Conservation (phyloP, 495 filamentous ascomycete genomes). For the Tuber aestivum region DNA sequence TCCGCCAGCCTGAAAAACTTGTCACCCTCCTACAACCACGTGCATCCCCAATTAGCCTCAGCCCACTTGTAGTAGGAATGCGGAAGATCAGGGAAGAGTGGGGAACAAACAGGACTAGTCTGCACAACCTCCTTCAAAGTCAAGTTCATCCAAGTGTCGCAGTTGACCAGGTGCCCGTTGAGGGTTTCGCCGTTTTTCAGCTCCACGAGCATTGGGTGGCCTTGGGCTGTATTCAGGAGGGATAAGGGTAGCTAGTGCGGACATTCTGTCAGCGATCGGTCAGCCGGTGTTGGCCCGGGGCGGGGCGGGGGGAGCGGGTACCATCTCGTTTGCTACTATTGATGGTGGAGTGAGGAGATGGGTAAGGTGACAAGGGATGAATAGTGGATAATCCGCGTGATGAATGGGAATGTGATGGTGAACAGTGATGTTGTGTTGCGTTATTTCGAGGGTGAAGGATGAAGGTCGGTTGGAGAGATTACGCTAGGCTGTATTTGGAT, state of each 20-base stretch:
- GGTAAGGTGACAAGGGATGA: not conserved
- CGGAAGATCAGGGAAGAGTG: not conserved
- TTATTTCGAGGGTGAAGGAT: not conserved
- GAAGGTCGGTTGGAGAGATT: not conserved
- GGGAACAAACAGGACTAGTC: constrained; percentile 62
- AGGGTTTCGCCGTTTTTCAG: constrained; percentile 97
- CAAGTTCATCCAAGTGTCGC: constrained; percentile 99
- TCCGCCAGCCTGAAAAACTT: constrained; percentile 86
- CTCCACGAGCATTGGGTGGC: constrained; percentile 98
- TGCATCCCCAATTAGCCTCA: not conserved
- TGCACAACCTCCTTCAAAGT: constrained; percentile 97
- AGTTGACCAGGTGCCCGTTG: constrained; percentile 90
- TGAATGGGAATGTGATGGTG: not conserved
- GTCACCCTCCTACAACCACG: constrained; percentile 63
- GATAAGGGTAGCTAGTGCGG: constrained; percentile 72
- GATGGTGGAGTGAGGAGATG: not conserved
- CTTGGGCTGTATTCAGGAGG: constrained; percentile 88
- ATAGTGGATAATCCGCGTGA: too few species aligned
- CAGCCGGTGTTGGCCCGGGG: not conserved
- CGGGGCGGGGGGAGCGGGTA: not conserved
- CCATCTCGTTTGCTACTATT: not conserved
- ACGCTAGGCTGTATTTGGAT: not conserved
- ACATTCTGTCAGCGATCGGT: not conserved
- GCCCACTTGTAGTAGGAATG: not conserved
- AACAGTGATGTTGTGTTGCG: not conserved